Evolutionary conservation across 176 grass and related monocot species (phyloP).

Genomic region (Musa schizocarpa): DNA sequence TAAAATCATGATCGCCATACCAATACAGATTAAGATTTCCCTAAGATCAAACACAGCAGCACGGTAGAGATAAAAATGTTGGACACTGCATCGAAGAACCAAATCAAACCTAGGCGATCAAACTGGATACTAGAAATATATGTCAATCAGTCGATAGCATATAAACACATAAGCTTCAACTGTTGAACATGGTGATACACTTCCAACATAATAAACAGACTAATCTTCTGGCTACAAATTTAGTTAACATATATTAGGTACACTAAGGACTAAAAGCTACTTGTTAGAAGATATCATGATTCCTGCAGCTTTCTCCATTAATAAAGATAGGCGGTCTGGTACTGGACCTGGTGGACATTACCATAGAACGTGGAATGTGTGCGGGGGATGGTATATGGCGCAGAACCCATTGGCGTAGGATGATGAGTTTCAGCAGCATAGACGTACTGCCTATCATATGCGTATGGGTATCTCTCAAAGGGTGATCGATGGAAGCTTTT

Average conservation of each 20-base stretch:
- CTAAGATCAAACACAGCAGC: no score
- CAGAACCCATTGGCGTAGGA: constrained; percentile 35
- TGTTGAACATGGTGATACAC: not conserved
- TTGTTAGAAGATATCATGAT: constrained; percentile 30
- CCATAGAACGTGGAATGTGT: constrained; percentile 60
- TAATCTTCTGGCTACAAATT: constrained; percentile 3
- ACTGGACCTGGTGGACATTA: constrained; percentile 77
- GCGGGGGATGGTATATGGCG: constrained; percentile 53
- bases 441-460: constrained; percentile 55
- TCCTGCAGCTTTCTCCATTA: constrained; percentile 38
- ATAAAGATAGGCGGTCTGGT: constrained; percentile 65
- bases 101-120: not conserved
- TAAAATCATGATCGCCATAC: no score
- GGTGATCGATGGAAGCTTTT: constrained; percentile 70
- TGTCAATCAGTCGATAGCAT: not conserved
- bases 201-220: not conserved
- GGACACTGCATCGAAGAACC: no score
- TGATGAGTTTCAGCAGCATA: constrained; percentile 56
- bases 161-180: not conserved
- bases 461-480: constrained; percentile 22
- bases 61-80: no score
- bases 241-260: not conserved
- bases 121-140: not conserved
- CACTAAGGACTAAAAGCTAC: constrained; percentile 2
- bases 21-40: no score